phyloP scores from a whole-genome alignment of 768 basidiomycete genomes.

The Lactarius quietus region DNA sequence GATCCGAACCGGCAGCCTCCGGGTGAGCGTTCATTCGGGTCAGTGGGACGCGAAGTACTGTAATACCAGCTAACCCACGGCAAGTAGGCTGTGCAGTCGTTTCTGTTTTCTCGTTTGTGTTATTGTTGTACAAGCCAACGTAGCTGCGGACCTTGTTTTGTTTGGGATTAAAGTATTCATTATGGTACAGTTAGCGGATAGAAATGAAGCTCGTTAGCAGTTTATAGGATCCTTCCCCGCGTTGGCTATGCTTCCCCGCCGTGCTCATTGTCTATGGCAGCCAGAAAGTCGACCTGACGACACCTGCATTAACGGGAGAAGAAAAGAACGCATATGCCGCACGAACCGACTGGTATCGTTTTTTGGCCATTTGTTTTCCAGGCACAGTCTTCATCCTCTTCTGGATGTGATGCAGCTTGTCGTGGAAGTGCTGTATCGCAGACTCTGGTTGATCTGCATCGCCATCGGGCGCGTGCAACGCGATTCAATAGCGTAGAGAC shows the following conservation, averaged over 20 bases:
- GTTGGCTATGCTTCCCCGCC: not conserved
- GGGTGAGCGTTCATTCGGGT: not conserved
- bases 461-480: slow-evolving; percentile 45
- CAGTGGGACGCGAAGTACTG: not conserved
- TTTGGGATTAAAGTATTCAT: slow-evolving; percentile 15
- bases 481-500: too few species aligned
- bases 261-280: slow-evolving; percentile 60
- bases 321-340: not conserved
- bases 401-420: slow-evolving; percentile 74
- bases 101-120: not conserved
- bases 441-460: slow-evolving; percentile 45
- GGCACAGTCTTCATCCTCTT: slow-evolving; percentile 73
- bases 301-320: not conserved
- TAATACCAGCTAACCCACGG: not conserved
- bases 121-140: not conserved
- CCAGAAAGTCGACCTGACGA: too few species aligned
- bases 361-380: slow-evolving; percentile 64
- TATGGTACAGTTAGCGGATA: slow-evolving; percentile 9
- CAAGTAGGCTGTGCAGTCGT: not conserved
- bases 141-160: not conserved
- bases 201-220: too few species aligned
- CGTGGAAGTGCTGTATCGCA: too few species aligned
- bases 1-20: slow-evolving; percentile 28
- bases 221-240: too few species aligned
- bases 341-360: slow-evolving; percentile 67